These are phyloP conservation scores for Megacollybia marginata DNA, from an alignment of 768 basidiomycete species.

Conservation along the genomic window DNA sequence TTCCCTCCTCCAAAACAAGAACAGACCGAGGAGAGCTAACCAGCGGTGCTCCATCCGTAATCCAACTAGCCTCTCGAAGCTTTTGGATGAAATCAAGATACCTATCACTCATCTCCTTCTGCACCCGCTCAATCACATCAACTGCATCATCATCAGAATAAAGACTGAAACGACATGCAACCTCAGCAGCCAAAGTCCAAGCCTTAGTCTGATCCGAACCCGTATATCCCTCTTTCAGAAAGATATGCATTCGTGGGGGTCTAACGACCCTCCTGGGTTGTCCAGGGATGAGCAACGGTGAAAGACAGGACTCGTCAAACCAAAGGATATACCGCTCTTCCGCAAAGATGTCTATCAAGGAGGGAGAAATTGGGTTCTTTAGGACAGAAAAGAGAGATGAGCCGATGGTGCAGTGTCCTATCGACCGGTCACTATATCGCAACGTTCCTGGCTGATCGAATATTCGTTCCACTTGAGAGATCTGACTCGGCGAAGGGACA, in stretches of 20 bases:
- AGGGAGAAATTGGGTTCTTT: conserved; percentile 16
- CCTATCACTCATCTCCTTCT: conserved; percentile 9
- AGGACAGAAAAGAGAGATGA: conserved; percentile 32
- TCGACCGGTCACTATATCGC: conserved; percentile 23
- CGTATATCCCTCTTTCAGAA: conserved; percentile 43
- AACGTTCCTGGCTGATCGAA: conserved; percentile 32
- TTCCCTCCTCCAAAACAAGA: conserved; percentile 6
- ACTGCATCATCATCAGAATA: conserved; percentile 4
- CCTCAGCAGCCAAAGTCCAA: conserved; percentile 41
- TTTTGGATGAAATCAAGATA: conserved; percentile 18
- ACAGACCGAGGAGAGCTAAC: conserved; percentile 17
- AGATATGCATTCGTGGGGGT: conserved; percentile 29
- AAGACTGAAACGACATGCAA: conserved; percentile 16
- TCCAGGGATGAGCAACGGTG: conserved; percentile 2
- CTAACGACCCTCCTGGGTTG: conserved; percentile 7
- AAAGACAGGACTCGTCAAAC: conserved; percentile 28
- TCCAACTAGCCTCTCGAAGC: conserved; percentile 30
- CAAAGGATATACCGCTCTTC: conserved; percentile 48
- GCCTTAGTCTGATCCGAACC: conserved; percentile 45
- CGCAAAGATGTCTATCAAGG: conserved; percentile 31
- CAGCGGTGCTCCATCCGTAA: conserved; percentile 24
- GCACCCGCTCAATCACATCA: conserved; percentile 12
- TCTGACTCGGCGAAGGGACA: conserved; percentile 25
- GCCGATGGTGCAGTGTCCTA: conserved; percentile 47
- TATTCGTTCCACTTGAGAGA: conserved; percentile 37